Evolutionary conservation across 176 grass and related monocot species (phyloP), one percentile per base, ranked within the genome.

Genomic region (Avena insularis): DNA sequence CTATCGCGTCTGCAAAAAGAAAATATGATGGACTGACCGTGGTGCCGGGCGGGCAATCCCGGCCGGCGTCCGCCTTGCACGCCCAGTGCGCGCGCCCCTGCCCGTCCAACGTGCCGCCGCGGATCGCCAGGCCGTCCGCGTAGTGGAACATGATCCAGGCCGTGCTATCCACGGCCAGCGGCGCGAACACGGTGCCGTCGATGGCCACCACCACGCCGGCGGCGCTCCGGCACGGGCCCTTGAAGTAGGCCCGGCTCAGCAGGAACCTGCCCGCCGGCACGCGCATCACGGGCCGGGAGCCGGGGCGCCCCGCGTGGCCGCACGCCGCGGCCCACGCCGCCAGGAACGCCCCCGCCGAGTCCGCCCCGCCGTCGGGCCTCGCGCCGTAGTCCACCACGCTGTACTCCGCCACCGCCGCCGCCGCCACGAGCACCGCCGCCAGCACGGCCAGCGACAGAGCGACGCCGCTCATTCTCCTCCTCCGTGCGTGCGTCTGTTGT

Each of bases 141-240:
- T 91, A 89, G 84, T 95, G 85, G 54, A 95, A 95, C 84, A 65
- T 60, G 36, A 95, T 87, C 93, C 91, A 95, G 21, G 79, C 33
- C 29, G 21, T 54, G 49, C 8, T 46, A 65, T 29, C 80, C 70
- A 89, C 85, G 4, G 81, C 46, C 8, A 77, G 21, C 11, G 89
- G 89, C 50, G 91, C 89, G 48, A 95, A 49, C 12, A 95, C 84
- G 48, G 84, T 81, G 10, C 91, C 89, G n/a, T 82, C 35, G 65
- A 95, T 36, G 64, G 86, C 81, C 11, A 95, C 19, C 12, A 63
- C 83, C 57, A 91, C 59, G 20, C 47, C 72, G 46, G 67, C 71
- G 45, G 56, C 46, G 40, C 88, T 91, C 65, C 80, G 88, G 78
- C 93, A 95, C 0, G 91, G 93, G 0, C 93, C 93, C 36, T 35